Base-by-base conservation (phyloP, 2,329 filamentous ascomycete species). In the Alternaria brassicae region DNA sequence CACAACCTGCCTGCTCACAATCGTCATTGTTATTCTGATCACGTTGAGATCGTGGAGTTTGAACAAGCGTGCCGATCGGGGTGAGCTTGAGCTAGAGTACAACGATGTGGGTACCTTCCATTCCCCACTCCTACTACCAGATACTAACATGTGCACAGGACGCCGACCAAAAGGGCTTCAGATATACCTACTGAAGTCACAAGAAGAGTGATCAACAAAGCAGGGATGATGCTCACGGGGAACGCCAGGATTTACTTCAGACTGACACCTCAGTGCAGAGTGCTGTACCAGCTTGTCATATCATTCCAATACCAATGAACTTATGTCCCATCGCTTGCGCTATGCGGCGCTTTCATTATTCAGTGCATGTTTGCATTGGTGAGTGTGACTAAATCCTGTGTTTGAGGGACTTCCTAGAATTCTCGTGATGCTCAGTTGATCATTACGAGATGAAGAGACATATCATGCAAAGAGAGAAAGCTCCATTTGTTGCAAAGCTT, bases 41-140 rank as follows among this genome's bases (percentile, higher is more conserved):
- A 74, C 66, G 1, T n/a, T 78, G 7, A 60, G 71, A 8, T 80
- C 79, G 25, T 63, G 63, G 40, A 62, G 56, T 15, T 67, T 73
- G 55, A 82, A 81, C 58, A 72, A 72, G 63, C 73, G 72, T 53
- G 76, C 76, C 0, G 80, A 76, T 32, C 70, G 79, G 5, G 80
- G 80, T 17, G 78, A 81, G 61, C 57, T 78, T n/a, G 69, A 79
- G 59, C 68, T 82, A 12, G 78, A 80, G 62, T 76, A 75, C 56
- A 70, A 66, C 27, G 76, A 73, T 53, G 76, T 77, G 62, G 72
- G 73, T 72, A 44, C 13, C 27, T 39, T 10, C 6, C 34, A 37
- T 6, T 41, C 25, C 19, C 19, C 5, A n/a, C n/a, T 9, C 10
- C 12, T 10, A 9, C 27, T 17, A 6, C 28, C 44, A 30, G n/a